Evolutionary conservation across 2,329 filamentous ascomycete genomes (phyloP), one percentile per base, ranked within the genome.

Genomic region (Sphaceloma murrayae): DNA sequence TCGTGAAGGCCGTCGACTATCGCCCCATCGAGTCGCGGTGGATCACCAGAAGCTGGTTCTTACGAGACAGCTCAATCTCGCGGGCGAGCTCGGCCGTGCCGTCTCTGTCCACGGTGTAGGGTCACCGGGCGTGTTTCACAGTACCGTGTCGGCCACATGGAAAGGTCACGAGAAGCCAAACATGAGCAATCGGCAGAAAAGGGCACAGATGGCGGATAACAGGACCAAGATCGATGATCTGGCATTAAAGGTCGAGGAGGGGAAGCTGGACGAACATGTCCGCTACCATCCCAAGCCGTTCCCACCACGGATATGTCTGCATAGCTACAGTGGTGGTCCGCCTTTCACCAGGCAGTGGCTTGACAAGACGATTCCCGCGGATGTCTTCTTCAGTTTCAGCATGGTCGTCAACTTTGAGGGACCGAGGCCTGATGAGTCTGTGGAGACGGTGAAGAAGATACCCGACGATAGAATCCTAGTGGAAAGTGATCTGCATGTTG

Each of bases 381-480:
- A 77, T 11, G 72, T 96, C 14, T 98, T 80, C 62, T 88, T 94
- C 54, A 94, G 87, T 1, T 93, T 96, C 58, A 95, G 87, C 1
- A 72, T 73, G 0, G 79, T 78, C 4, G 82, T 98, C 54, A 98
- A 96, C 57, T 74, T 88, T 54, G 71, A 73, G 22, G 67, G 74
- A 13, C 62, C 59, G 53, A 53, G 68, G 55, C 58, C 69, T 64
- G 50, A 60, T 55, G 75, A 79, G 46, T 75, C 75, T 3, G 71
- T 75, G 17, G 78, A 87, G 14, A 74, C 80, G 14, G 72, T 96
- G 36, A 75, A 73, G 48, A 73, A 74, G 2, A 70, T 93, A 2
- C 89, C 91, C 0, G 82, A 86, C 51, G 75, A 89, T 53, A 73
- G 79, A 43, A 67, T 98, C 9, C 70, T 98, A 14, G 72, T 94